Base-by-base conservation (phyloP, 1,284 basidiomycete species). In the Puccinia hordei region DNA sequence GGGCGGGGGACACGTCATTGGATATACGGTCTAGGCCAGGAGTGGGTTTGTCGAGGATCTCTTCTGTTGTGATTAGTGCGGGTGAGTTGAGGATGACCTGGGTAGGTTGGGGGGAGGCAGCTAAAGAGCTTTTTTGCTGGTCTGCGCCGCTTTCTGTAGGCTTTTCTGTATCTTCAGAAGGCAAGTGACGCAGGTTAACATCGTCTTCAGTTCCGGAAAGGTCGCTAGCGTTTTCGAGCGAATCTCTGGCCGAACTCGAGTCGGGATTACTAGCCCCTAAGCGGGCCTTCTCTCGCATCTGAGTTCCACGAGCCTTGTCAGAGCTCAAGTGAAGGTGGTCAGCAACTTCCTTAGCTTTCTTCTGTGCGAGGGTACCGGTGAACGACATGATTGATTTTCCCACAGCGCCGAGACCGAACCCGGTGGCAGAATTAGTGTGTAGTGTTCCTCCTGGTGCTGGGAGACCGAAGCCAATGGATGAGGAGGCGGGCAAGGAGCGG, bases 271-370 rank as follows among this genome's bases (percentile, higher is more conserved):
- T 53, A 24, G 53, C 5, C 17, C 12, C 41, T 35, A 73, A 19
- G 49, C 51, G 68, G 27, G 72, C 51, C 53, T 59, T 57, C 38
- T 46, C 19, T 33, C 73, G 41, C 13, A 27, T 27, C 51, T 65
- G 41, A 19, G 44, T 22, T 19, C 55, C 55, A 15, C 41, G 73
- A 10, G 44, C 57, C 44, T 75, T 75, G 27, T 66, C 59, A 27
- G 74, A 66, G 8, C 74, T 63, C 27, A 76, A 55, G n/a, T 76
- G 61, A 9, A 76, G 61, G 51, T 76, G 74, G 5, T 65, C 30
- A 30, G 74, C 74, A 1, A 76, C 74, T 33, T 76, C 44, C 24
- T 66, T 46, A 4, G 61, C 74, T 38, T 76, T 76, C 49, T 17
- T 38, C 33, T 76, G 55, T 17, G 74, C 57, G 1, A 65, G 33